Evolutionary conservation across 2,329 filamentous ascomycete species (phyloP).

Genomic region (Sordariomycetes sp.): DNA sequence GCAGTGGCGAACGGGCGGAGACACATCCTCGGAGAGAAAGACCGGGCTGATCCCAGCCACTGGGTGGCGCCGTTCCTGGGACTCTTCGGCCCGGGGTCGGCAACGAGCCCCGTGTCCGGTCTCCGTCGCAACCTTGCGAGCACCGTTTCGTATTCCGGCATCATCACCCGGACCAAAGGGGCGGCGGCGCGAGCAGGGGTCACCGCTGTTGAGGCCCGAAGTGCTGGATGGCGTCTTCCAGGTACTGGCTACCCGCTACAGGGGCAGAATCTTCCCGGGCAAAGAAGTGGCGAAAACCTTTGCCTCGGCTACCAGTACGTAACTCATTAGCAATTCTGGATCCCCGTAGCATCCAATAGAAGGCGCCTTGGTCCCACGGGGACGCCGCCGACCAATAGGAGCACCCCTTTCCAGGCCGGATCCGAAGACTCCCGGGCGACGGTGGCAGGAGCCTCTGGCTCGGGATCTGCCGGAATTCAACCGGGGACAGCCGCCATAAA

Average conservation of each 20-base stretch:
- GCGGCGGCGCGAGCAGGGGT: background rate
- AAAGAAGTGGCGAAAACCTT: background rate
- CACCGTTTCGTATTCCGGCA: background rate
- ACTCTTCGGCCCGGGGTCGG: background rate
- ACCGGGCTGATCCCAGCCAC: background rate
- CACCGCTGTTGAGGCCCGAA: background rate
- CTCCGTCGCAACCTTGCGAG: background rate
- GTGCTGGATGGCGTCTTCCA: background rate
- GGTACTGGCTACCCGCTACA: background rate
- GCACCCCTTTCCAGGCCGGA: background rate
- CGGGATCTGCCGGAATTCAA: slow-evolving; percentile 1
- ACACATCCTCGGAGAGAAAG: background rate
- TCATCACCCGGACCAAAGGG: background rate
- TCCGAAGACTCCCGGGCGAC: background rate
- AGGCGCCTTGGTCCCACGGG: background rate
- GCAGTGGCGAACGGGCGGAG: too few relatives aligned
- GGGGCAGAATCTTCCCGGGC: background rate
- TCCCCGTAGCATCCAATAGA: background rate
- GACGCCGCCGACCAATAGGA: too few relatives aligned
- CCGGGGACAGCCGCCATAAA: background rate
- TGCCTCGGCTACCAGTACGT: background rate
- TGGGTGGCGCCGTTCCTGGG: background rate
- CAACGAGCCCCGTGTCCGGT: background rate
- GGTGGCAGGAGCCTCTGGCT: background rate
- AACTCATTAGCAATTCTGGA: background rate